These are phyloP conservation scores for Calonectria pseudoreteaudii DNA, from an alignment of 2,329 filamentous ascomycete genomes.

Conservation along the genomic window DNA sequence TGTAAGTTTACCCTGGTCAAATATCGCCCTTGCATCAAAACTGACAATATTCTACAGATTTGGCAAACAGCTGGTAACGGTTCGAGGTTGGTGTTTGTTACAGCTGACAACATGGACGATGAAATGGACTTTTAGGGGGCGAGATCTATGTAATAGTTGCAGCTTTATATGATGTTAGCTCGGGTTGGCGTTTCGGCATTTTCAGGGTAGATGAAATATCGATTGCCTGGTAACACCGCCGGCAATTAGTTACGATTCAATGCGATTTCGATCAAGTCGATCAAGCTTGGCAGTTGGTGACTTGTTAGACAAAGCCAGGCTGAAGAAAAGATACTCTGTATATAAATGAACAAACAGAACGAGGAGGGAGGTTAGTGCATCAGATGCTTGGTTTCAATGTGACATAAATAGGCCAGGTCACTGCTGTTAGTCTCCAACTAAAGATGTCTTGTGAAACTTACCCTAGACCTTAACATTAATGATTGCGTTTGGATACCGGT, in stretches of 20 bases:
- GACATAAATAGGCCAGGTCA: background rate
- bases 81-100: slow-evolving; percentile 78
- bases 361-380: background rate
- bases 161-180: slow-evolving; percentile 31
- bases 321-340: background rate
- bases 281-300: background rate
- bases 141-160: slow-evolving; percentile 30
- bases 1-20: slow-evolving; percentile 71
- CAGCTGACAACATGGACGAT: slow-evolving; percentile 63
- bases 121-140: slow-evolving; percentile 56
- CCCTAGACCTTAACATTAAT: background rate
- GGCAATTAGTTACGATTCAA: slow-evolving; percentile 30
- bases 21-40: slow-evolving; percentile 10
- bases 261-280: slow-evolving; percentile 13
- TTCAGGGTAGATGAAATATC: slow-evolving; percentile 36
- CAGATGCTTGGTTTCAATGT: background rate
- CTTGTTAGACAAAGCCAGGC: background rate
- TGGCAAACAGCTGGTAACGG: slow-evolving; percentile 83
- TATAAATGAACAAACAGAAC: background rate
- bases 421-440: background rate
- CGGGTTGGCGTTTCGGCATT: slow-evolving; percentile 48
- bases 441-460: background rate
- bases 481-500: background rate
- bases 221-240: slow-evolving; percentile 29
- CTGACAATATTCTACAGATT: slow-evolving; percentile 66